Conservation (phyloP, 1,139 yeast species). For the Spencermartinsiella ligniputridi region DNA sequence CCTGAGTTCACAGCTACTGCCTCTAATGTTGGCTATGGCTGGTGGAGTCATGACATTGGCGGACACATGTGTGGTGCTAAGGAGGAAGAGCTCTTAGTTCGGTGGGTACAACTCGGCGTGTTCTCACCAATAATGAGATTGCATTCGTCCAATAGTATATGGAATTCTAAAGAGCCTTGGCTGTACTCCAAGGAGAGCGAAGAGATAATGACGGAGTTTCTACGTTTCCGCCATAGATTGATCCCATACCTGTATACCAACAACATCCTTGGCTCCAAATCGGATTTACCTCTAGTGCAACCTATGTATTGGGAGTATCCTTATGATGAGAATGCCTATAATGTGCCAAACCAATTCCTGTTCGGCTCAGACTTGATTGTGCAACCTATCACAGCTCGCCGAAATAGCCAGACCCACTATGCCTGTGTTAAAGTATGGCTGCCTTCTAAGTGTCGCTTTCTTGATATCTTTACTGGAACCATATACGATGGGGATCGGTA, state of each 20-base stretch:
- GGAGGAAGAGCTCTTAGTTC: conserved; percentile 8
- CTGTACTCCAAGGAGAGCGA: conserved; percentile 2
- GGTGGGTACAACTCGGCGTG: conserved; percentile 10
- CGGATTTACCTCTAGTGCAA: not conserved
- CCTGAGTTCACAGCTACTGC: conserved; percentile 9
- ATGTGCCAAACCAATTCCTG: not conserved
- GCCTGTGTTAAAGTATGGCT: not conserved
- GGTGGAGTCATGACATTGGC: conserved; percentile 9
- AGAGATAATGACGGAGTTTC: not conserved
- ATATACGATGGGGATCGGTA: not conserved
- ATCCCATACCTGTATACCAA: not conserved
- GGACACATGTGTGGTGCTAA: conserved; percentile 7
- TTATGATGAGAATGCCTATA: not conserved
- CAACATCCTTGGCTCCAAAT: not conserved
- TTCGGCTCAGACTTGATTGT: not conserved
- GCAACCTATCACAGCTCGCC: not conserved
- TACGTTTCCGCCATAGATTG: not conserved
- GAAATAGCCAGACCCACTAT: not conserved
- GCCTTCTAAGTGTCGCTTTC: not conserved
- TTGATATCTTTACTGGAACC: not conserved
- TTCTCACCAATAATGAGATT: conserved; percentile 7
- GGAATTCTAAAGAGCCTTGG: conserved; percentile 6
- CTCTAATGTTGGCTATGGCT: conserved; percentile 8
- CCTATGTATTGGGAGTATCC: not conserved
- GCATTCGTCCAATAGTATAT: conserved; percentile 4